Base-by-base conservation (phyloP, 2,329 filamentous ascomycete genomes). In the Ascochyta rabiei region DNA sequence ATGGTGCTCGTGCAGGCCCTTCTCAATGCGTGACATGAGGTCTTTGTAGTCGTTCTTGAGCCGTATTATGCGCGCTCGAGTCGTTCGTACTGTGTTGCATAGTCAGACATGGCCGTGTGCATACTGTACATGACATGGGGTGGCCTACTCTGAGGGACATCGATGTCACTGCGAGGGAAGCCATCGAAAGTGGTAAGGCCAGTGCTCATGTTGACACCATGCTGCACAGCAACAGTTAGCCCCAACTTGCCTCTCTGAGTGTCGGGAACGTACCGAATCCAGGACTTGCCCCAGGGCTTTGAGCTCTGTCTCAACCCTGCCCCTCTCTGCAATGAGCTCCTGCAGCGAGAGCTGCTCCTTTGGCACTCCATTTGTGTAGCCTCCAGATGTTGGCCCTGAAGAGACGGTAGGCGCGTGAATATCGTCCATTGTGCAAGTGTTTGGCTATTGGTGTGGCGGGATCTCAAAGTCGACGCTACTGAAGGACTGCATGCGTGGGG, bases 21-120 rank as follows among this genome's bases (percentile, higher is more conserved):
- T 88, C 75, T 98, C 95, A 64, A 98, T 88, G 54, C 83, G 81
- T 53, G 78, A 78, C 92, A 98, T 97, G 38, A 97, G 78, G 34
- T 87, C 86, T 73, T 96, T 97, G 79, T 96, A 93, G 76, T 99
- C 95, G 71, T 97, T 98, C 61, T 90, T 88, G 34, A 98, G 82
- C 63, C 88, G 83, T 63, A 98, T 95, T 64, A 99, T 96, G 57
- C 90, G 87, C 24, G 93, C 85, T 75, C 95, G 84, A 33, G 93
- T 96, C n/a, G 91, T 96, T 58, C 95, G 90, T 71, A 99, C 91
- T 96, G 67, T 49, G 16, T 53, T n/a, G 38, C 42, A 19, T 40
- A n/a, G 53, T 68, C 60, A 68, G 65, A 48, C 44, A 50, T 39
- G 24, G 38, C 26, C 49, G 45, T 37, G 10, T 41, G 12, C 5